Conservation (phyloP, 495 filamentous ascomycete genomes). For the Recurvomyces mirabilis region DNA sequence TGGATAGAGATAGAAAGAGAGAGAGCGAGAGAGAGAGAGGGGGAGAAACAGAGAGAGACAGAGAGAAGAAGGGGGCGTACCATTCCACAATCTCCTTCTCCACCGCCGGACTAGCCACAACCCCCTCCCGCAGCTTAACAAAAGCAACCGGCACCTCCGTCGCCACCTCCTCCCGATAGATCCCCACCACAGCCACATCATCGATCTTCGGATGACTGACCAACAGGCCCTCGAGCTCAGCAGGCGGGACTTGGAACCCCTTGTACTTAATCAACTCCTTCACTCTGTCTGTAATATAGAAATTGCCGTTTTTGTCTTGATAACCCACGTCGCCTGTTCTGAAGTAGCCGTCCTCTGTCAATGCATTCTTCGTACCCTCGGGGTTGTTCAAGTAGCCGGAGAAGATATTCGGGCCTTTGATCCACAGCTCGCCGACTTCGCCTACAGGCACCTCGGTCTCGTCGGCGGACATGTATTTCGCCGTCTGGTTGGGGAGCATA, state of each 20-base stretch:
- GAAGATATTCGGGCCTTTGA: conserved; percentile 33
- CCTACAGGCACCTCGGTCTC: conserved; percentile 28
- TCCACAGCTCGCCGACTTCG: conserved; percentile 31
- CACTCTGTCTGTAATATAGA: conserved; percentile 34
- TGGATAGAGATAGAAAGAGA: too few species aligned
- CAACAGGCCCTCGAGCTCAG: conserved; percentile 39
- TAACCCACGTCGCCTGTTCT: conserved; percentile 32
- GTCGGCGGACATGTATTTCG: conserved; percentile 30
- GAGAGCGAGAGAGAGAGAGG: too few species aligned
- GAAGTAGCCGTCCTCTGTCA: conserved; percentile 31
- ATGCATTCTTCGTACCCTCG: conserved; percentile 28
- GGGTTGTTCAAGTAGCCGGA: conserved; percentile 33
- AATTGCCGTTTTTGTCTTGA: conserved; percentile 27
- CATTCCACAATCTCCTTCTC: conserved; percentile 27
- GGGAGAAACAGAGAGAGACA: too few species aligned
- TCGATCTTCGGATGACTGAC: conserved; percentile 32
- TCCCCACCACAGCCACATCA: conserved; percentile 36
- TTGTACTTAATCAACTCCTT: conserved; percentile 38
- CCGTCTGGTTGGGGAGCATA: conserved; percentile 28
- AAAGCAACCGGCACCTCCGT: conserved; percentile 30
- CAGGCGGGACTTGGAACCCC: conserved; percentile 37
- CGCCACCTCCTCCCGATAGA: conserved; percentile 29
- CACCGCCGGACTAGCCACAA: conserved; percentile 14
- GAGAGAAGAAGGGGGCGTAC: conserved; percentile 17
- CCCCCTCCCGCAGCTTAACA: conserved; percentile 23